Base-by-base conservation (phyloP, 768 basidiomycete genomes). In the Hydnomerulius pinastri region DNA sequence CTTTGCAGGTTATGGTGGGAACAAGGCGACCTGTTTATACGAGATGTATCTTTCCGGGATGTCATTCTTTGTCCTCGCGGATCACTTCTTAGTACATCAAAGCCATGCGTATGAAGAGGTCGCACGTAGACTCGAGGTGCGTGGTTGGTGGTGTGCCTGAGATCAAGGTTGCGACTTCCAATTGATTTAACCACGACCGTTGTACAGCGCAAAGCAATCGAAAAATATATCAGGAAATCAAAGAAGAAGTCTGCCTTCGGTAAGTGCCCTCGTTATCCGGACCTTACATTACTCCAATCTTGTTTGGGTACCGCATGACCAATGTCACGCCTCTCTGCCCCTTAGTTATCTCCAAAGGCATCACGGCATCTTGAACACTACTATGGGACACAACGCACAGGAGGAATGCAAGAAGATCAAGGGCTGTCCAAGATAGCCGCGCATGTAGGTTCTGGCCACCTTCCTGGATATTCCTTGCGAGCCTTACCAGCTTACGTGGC, bases 21-120 rank as follows among this genome's bases (percentile, higher is more conserved):
- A 95, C 74, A 95, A 95, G 67, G 92, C 92, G 2, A 91, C 93
- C 9, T 94, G 92, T 63, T 76, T 93, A 29, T 93, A 87, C 63
- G 92, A 92, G 66, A 90, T 95, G 82, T 92, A 91, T 70, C 73
- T 95, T 6, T 85, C 90, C 10, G 92, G 92, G 3, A 79, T 92
- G 32, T 84, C 84, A 20, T 93, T 83, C 68, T 90, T 86, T 63
- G 89, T 95, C 23, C 78, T 94, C 12, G 74, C 86, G 11, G 90
- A 94, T 65, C 90, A 95, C 67, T 95, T 94, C 61, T 74, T 95
- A 52, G 82, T 93, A 41, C 92, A 94, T 65, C 91, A 92, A 72
- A 90, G 83, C 54, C 92, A 93, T 60, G 68, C 73, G 17, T 93
- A 92, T 59, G 88, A 90, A 64, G 90, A 92, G 65, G 74, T 76